phyloP scores from a whole-genome alignment of 2,329 filamentous ascomycete genomes.

The Thelonectria discophora region DNA sequence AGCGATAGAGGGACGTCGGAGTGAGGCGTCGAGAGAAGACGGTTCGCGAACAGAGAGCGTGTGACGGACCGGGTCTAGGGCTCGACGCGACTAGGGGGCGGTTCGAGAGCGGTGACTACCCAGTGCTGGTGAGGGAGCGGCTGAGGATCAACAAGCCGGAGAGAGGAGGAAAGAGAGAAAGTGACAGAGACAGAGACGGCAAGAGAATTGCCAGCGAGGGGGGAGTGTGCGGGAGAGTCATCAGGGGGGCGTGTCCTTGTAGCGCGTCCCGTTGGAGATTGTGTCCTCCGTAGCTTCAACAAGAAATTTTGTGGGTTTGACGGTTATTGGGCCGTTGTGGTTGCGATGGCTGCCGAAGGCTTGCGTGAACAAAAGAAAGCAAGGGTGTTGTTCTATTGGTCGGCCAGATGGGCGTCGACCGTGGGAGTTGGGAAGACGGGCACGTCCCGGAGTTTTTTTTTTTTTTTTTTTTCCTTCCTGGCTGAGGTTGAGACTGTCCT shows the following conservation, averaged over 20 bases:
- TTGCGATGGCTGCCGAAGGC: background rate
- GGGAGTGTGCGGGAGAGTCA: background rate
- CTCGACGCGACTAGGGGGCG: too few relatives aligned
- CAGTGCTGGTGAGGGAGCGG: too few relatives aligned
- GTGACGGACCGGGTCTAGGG: too few relatives aligned
- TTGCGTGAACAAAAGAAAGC: constrained; percentile 39
- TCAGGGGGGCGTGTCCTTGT: background rate
- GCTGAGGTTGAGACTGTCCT: too few relatives aligned
- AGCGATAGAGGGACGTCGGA: background rate
- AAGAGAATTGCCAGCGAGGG: background rate
- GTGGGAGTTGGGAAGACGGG: too few relatives aligned
- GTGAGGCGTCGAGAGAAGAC: constrained; percentile 5
- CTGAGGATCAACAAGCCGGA: background rate
- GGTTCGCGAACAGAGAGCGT: too few relatives aligned
- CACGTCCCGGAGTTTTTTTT: too few relatives aligned
- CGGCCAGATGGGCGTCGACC: background rate
- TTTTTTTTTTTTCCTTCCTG: too few relatives aligned
- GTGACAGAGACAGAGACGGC: background rate
- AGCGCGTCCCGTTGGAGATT: background rate
- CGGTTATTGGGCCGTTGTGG: constrained; percentile 4
- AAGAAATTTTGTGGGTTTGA: constrained; percentile 19
- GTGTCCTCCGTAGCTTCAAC: background rate
- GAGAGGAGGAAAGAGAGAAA: background rate
- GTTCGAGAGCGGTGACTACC: too few relatives aligned
- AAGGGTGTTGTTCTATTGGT: constrained; percentile 41